These are phyloP conservation scores for Lycium ferocissimum DNA, from an alignment of 257 asterid genomes.

Conservation along the genomic window DNA sequence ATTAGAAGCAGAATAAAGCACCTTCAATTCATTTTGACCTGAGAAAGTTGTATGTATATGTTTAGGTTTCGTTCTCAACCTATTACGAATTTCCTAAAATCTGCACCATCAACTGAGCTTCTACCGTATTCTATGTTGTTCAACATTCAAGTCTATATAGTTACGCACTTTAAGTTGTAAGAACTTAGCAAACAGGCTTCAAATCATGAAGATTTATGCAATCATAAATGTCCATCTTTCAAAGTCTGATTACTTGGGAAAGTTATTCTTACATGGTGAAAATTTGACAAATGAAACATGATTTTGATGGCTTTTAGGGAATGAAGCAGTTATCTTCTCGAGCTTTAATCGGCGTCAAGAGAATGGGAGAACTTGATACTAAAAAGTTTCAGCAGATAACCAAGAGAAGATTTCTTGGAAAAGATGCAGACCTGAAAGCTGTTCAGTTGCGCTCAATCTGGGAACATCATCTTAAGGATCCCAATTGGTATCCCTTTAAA, in stretches of 20 bases:
- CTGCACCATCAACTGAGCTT: background rate
- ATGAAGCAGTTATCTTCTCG: background rate
- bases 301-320: background rate
- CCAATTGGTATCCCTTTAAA: constrained; percentile 39
- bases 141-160: background rate
- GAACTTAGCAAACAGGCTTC: background rate
- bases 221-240: background rate
- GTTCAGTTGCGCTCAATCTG: constrained; percentile 34
- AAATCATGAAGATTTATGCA: background rate
- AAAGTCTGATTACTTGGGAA: background rate
- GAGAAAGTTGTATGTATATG: background rate
- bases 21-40: background rate
- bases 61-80: background rate
- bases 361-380: constrained; percentile 40
- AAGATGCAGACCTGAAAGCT: constrained; percentile 29
- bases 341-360: constrained; percentile 35
- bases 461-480: constrained; percentile 32
- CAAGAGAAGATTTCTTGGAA: background rate
- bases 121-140: background rate
- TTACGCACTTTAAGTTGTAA: background rate
- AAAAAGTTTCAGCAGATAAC: constrained; percentile 25
- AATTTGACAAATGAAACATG: background rate
- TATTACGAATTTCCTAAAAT: background rate
- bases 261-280: background rate
- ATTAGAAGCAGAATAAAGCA: too few species aligned